Percentiles rank a stretch among this genome's conserved stretches.
phyloP scores from a whole-genome alignment of 2,329 filamentous ascomycete genomes.

The Lizonia empirigonia region DNA sequence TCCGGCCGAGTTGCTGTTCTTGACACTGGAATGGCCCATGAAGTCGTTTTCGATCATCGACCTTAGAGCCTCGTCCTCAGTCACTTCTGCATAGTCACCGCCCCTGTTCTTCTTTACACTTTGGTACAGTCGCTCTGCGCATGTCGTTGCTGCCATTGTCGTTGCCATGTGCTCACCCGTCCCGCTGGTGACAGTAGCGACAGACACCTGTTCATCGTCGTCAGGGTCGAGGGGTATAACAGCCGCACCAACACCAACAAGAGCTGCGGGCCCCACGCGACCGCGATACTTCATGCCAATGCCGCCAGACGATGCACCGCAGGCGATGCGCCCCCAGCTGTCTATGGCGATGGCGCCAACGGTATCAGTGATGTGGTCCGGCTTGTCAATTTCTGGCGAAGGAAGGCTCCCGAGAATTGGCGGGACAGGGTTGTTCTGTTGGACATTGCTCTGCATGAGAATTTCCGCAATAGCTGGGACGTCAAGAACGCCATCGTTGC shows the following conservation, averaged over 20 bases:
- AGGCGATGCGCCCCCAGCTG: conserved; percentile 82
- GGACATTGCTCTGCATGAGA: conserved; percentile 18
- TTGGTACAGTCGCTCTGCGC: conserved; percentile 83
- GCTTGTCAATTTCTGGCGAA: conserved; percentile 17
- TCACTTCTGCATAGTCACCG: conserved; percentile 68
- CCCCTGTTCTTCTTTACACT: conserved; percentile 64
- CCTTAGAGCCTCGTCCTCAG: conserved; percentile 78
- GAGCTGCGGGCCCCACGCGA: conserved; percentile 86
- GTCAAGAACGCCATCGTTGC: background rate
- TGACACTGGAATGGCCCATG: conserved; percentile 87
- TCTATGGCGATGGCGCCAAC: conserved; percentile 96
- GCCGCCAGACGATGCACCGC: conserved; percentile 92
- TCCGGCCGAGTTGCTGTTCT: conserved; percentile 76
- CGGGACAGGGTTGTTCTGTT: conserved; percentile 20
- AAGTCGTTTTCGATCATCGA: conserved; percentile 88
- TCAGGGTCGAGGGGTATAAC: conserved; percentile 77
- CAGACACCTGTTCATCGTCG: conserved; percentile 71
- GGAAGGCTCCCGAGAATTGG: conserved; percentile 5
- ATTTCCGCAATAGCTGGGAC: background rate
- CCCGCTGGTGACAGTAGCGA: conserved; percentile 88
- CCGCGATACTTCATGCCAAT: conserved; percentile 98
- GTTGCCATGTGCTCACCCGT: conserved; percentile 99
- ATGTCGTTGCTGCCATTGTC: conserved; percentile 85
- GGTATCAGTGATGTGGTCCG: conserved; percentile 83
- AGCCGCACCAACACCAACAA: conserved; percentile 89